Base-by-base conservation (phyloP, 225 moss, liverwort and hornwort genomes). In the Anthoceros angustus region DNA sequence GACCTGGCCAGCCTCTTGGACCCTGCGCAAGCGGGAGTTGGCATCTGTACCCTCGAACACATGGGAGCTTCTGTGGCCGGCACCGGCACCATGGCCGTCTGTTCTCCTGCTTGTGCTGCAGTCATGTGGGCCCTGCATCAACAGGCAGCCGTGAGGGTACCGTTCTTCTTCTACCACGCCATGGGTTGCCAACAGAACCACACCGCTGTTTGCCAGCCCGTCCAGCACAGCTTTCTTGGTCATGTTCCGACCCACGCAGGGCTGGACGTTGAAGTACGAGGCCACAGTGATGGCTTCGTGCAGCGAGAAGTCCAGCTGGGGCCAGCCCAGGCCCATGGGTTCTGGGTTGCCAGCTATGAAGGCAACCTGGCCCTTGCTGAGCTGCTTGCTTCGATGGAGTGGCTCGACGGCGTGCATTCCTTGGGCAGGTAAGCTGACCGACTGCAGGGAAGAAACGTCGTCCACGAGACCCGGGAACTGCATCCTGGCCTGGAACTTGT, bases 221-320 rank as follows among this genome's bases (percentile, higher is more conserved):
- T 50, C 49, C 8, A 50, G 7, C 49, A 50, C 49, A 50, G 49
- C 49, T 16, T 50, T 50, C 49, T 50, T 50, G 49, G 49, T 50
- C 49, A 50, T 50, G 49, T 8, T 16, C 8, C 8, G 15, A 16
- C 49, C 49, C 49, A 50, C 8, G 20, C 49, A 50, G 20, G 49
- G 49, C 49, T 16, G 7, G 49, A 16, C 14, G 10, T 50, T 50
- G 49, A 50, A 16, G 49, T 14, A 7, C 16, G 7, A 8, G 49
- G n/a, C n/a, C n/a, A n/a, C n/a, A n/a, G n/a, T n/a, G n/a, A n/a
- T n/a, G 49, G 49, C 49, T 16, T 50, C 49, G 16, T 8, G 8
- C 49, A 14, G 8, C 49, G 49, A 8, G 14, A 7, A 16, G 7
- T 50, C 49, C 49, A 50, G 49, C 49, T 50, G 49, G 49, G 49